A percentile compares a stretch with the other conserved stretches of the same genome.
These are phyloP conservation scores for Apophysomyces trapeziformis DNA, from an alignment of 371 early-diverging fungal species.

Conservation along the genomic window DNA sequence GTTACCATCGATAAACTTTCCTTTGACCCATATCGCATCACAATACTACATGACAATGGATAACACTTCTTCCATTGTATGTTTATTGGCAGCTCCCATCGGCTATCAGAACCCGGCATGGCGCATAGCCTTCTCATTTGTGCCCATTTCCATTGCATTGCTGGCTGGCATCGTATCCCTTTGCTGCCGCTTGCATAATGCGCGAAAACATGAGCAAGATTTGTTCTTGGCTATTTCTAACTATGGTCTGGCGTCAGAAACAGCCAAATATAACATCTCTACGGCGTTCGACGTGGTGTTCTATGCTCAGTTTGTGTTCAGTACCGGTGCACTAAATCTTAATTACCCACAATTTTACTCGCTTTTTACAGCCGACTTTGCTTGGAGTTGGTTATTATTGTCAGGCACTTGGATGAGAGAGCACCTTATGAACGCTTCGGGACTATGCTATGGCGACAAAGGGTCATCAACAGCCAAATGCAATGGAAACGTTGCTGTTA, in stretches of 20 bases:
- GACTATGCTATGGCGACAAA: background rate
- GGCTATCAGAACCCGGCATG: constrained; percentile 53
- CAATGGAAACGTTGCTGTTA: background rate
- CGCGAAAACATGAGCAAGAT: constrained; percentile 45
- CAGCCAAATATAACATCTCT: constrained; percentile 55
- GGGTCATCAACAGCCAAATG: background rate
- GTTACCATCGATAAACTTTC: background rate
- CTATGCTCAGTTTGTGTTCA: constrained; percentile 59
- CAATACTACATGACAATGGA: background rate
- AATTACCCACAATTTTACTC: constrained; percentile 46
- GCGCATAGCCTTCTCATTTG: constrained; percentile 35
- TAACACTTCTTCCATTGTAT: constrained; percentile 7
- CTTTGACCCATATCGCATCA: background rate
- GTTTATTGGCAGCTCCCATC: constrained; percentile 43
- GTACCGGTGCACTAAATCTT: constrained; percentile 43
- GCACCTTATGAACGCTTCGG: background rate
- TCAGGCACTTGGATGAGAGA: constrained; percentile 13
- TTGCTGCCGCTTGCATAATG: constrained; percentile 35
- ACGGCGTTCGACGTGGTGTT: constrained; percentile 58
- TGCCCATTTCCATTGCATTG: constrained; percentile 49
- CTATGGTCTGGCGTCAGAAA: constrained; percentile 52
- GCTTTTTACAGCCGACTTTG: constrained; percentile 43
- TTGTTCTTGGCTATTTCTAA: constrained; percentile 53
- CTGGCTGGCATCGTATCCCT: constrained; percentile 43
- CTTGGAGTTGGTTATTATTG: constrained; percentile 43